Conservation (phyloP, 768 basidiomycete genomes). For the Nidula microcarpa region DNA sequence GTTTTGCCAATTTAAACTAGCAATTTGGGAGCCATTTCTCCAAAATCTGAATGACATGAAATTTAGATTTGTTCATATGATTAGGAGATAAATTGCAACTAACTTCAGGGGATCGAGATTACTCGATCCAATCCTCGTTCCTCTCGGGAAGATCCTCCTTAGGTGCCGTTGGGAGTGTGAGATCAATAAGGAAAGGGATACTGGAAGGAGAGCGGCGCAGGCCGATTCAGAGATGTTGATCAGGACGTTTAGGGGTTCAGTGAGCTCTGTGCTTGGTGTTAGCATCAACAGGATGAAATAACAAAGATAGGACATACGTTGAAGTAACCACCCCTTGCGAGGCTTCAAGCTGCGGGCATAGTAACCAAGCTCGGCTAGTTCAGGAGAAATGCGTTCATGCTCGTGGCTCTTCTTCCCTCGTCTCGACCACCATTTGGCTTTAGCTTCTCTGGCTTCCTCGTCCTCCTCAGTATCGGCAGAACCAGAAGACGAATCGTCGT, state of each 20-base stretch:
- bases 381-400: constrained; percentile 37
- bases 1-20: constrained; percentile 61
- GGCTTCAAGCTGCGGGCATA: constrained; percentile 67
- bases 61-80: background rate
- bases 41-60: constrained; percentile 29
- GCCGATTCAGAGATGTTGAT: constrained; percentile 61
- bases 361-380: constrained; percentile 52
- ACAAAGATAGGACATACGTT: constrained; percentile 21
- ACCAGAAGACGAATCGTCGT: constrained; percentile 16
- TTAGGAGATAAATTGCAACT: background rate
- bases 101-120: constrained; percentile 45
- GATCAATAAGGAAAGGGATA: constrained; percentile 31
- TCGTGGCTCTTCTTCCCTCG: constrained; percentile 12
- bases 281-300: background rate
- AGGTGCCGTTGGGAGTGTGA: constrained; percentile 39
- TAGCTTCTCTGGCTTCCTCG: constrained; percentile 11
- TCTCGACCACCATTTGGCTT: constrained; percentile 7
- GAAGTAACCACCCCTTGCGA: constrained; percentile 41
- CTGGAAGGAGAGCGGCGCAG: constrained; percentile 35
- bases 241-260: constrained; percentile 43
- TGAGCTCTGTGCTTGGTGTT: constrained; percentile 22
- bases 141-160: constrained; percentile 56
- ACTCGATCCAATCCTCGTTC: constrained; percentile 51
- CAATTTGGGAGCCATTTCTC: constrained; percentile 55
- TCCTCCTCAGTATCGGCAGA: constrained; percentile 21